phyloP scores from a whole-genome alignment of 352 stramenopile species.

The Pythium vanterpoolii region DNA sequence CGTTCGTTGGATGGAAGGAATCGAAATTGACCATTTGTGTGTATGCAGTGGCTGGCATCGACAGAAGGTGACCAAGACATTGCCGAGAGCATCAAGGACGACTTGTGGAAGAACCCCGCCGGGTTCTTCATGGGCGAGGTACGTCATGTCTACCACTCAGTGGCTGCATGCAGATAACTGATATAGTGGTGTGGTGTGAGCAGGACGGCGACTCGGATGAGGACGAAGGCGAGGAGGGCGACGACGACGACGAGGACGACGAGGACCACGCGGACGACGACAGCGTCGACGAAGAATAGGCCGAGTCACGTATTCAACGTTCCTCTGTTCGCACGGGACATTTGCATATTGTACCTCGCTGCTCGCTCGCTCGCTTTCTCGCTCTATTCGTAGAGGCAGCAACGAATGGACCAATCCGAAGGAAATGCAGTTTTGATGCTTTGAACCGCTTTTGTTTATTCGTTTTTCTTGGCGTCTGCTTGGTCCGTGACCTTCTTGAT shows the following conservation, averaged over 20 bases:
- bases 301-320: background rate
- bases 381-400: background rate
- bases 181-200: background rate
- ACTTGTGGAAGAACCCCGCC: conserved; percentile 73
- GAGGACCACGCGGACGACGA: conserved; percentile 36
- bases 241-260: conserved; percentile 31
- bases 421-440: conserved; percentile 20
- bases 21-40: background rate
- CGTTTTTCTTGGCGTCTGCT: conserved; percentile 19
- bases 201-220: conserved; percentile 42
- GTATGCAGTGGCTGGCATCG: conserved; percentile 49
- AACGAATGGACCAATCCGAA: background rate
- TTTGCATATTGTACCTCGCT: too few relatives aligned
- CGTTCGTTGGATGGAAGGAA: too few relatives aligned
- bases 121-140: conserved; percentile 43
- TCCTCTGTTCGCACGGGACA: background rate
- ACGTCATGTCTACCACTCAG: background rate
- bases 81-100: conserved; percentile 78
- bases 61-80: conserved; percentile 55
- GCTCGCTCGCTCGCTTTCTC: background rate
- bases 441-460: conserved; percentile 2
- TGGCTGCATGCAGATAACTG: background rate
- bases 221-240: conserved; percentile 10
- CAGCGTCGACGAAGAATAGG: conserved; percentile 30
- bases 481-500: conserved; percentile 55